Conservation (phyloP, 2,329 filamentous ascomycete species). For the Cladosporium phlei region DNA sequence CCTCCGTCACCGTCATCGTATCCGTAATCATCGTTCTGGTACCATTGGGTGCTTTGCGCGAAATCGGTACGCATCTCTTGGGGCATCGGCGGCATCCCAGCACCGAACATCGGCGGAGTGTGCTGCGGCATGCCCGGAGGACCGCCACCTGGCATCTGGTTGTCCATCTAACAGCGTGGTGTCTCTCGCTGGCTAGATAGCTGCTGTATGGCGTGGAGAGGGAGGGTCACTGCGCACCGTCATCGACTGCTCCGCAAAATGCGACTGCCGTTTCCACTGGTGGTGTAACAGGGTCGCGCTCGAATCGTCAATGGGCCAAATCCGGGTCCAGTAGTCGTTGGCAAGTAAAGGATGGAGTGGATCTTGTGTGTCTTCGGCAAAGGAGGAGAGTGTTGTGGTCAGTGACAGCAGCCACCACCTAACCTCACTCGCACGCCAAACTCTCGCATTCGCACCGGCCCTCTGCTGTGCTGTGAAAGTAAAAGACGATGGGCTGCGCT, state of each 20-base stretch:
- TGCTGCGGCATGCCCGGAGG: background rate
- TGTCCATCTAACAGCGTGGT: conserved; percentile 1
- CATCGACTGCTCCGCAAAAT: background rate
- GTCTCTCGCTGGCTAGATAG: too few relatives aligned
- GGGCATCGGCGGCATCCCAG: conserved; percentile 7
- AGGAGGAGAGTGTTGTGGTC: background rate
- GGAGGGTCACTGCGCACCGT: background rate
- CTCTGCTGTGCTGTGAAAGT: background rate
- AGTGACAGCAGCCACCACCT: background rate
- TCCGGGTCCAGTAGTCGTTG: background rate
- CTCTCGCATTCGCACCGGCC: conserved; percentile 10
- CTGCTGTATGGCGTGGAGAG: background rate
- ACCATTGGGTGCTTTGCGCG: conserved; percentile 11
- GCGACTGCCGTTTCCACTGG: background rate
- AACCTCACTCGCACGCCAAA: background rate
- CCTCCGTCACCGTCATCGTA: conserved; percentile 21
- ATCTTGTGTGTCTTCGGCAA: background rate
- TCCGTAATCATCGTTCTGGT: conserved; percentile 24
- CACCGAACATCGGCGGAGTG: background rate
- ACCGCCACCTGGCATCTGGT: background rate
- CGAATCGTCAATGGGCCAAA: background rate
- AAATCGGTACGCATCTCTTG: conserved; percentile 9
- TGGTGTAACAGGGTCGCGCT: background rate
- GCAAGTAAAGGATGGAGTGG: background rate
- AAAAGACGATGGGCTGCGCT: conserved; percentile 2